A percentile compares a stretch with the other conserved stretches of the same genome.
Conservation (phyloP, 2,329 filamentous ascomycete genomes). For the Zasmidium cellare region DNA sequence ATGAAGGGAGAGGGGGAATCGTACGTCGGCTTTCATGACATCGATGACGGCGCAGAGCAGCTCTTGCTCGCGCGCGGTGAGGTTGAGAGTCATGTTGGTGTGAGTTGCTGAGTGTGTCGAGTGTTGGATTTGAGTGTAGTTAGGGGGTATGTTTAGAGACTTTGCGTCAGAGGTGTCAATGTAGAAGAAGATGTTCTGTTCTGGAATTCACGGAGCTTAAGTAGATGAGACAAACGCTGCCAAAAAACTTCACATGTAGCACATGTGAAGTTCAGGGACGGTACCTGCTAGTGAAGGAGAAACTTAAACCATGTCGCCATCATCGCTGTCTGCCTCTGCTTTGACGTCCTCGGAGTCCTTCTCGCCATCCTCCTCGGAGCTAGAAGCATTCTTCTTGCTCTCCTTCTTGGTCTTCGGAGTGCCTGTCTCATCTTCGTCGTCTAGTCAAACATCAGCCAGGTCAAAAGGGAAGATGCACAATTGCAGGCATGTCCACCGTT, state of each 20-base stretch:
- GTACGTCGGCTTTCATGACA: slow-evolving; percentile 20
- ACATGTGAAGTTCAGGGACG: neutral
- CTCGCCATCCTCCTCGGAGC: neutral
- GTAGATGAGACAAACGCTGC: neutral
- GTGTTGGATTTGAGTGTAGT: neutral
- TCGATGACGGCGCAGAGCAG: slow-evolving; percentile 19
- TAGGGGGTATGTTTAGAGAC: neutral
- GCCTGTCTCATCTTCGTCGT: neutral
- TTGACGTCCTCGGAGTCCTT: neutral
- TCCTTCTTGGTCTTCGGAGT: neutral
- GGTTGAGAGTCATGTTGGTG: slow-evolving; percentile 17
- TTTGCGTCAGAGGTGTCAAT: neutral
- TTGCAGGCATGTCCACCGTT: neutral
- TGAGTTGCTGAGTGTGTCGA: neutral
- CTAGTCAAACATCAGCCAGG: neutral
- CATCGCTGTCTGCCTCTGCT: neutral
- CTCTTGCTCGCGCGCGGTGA: slow-evolving; percentile 21
- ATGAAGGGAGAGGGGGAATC: neutral
- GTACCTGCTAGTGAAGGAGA: neutral
- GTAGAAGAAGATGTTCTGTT: neutral
- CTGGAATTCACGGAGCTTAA: neutral
- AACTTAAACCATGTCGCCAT: neutral
- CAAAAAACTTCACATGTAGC: neutral
- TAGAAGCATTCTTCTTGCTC: neutral
- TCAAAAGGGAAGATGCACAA: too few species aligned